Evolutionary conservation across 306 rosid species (phyloP).

Genomic region (Abrus precatorius): DNA sequence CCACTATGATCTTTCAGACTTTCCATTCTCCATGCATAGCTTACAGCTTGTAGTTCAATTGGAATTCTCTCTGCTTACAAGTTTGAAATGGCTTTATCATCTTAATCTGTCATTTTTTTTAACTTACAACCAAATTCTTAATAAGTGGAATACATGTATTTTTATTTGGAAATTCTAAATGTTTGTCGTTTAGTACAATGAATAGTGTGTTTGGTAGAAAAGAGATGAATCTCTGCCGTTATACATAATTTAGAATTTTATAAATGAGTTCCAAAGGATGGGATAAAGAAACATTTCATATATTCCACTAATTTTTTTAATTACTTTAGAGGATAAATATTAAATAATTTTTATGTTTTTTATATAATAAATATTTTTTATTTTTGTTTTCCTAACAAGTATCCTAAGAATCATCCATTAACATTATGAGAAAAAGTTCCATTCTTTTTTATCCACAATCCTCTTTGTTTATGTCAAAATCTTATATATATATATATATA

Average conservation of each 20-base stretch:
- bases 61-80: background rate
- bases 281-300: background rate
- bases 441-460: background rate
- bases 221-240: background rate
- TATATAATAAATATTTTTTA: background rate
- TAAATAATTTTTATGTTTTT: background rate
- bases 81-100: background rate
- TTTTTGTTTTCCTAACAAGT: background rate
- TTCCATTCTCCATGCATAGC: background rate
- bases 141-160: background rate
- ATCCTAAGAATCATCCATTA: background rate
- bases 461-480: background rate
- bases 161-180: background rate
- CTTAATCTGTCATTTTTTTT: background rate
- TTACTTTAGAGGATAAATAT: too few relatives aligned
- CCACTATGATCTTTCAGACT: background rate
- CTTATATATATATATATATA: too few relatives aligned
- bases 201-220: background rate
- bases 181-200: background rate
- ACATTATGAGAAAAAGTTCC: background rate
- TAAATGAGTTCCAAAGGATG: background rate
- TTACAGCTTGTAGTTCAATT: background rate
- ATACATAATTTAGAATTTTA: background rate
- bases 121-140: background rate
- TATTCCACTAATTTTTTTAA: background rate